Evolutionary conservation across 2,329 filamentous ascomycete genomes (phyloP).

Genomic region (Colletotrichum tamarilloi): DNA sequence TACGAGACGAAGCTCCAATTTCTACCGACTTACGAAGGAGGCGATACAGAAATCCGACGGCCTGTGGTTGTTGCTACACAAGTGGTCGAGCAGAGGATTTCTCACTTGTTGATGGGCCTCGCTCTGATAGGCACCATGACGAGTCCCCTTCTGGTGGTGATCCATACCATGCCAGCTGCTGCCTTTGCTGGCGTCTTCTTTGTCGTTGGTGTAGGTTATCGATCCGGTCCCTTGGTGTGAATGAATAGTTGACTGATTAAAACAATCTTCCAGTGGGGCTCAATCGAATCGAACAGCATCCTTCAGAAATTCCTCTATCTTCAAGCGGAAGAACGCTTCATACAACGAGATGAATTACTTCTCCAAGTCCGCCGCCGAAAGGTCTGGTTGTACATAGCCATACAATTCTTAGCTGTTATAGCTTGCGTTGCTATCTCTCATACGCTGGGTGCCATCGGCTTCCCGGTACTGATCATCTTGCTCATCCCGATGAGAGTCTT

Average conservation of each 20-base stretch:
- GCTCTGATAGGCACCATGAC: conserved; percentile 54
- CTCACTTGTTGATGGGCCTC: conserved; percentile 66
- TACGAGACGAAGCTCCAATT: conserved; percentile 53
- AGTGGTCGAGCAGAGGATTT: conserved; percentile 67
- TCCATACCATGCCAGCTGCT: conserved; percentile 64
- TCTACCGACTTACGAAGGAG: conserved; percentile 53
- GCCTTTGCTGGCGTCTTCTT: conserved; percentile 69
- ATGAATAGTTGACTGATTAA: not conserved
- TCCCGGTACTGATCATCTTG: conserved; percentile 66
- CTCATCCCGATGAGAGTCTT: conserved; percentile 65
- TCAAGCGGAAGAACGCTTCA: conserved; percentile 56
- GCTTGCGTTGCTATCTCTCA: conserved; percentile 68
- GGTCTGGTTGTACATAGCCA: conserved; percentile 60
- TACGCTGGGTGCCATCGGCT: conserved; percentile 69
- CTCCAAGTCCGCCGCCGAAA: conserved; percentile 54
- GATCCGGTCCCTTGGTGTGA: not conserved
- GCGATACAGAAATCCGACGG: conserved; percentile 52
- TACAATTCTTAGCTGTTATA: conserved; percentile 62
- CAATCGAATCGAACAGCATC: conserved; percentile 64
- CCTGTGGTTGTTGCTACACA: conserved; percentile 55
- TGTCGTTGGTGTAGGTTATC: conserved; percentile 61
- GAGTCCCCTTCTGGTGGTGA: conserved; percentile 54
- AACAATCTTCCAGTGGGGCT: conserved; percentile 49
- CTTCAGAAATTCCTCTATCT: conserved; percentile 53
- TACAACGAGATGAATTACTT: conserved; percentile 59